A percentile compares a stretch with the other conserved stretches of the same genome.
Conservation (phyloP, 1,284 basidiomycete genomes). For the Puccinia sorghi region DNA sequence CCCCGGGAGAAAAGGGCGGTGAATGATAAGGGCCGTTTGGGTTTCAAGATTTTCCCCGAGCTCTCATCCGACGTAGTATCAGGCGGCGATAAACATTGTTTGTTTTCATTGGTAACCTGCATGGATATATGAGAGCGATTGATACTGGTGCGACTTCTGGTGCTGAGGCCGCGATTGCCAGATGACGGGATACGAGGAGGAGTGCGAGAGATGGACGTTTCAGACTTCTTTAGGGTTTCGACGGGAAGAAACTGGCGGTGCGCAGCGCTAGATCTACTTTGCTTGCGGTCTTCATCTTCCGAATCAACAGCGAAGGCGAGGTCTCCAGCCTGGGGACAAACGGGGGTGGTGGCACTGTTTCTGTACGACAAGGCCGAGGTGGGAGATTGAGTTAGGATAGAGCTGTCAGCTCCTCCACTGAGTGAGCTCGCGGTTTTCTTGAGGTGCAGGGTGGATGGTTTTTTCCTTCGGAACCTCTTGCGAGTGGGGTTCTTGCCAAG, state of each 20-base stretch:
- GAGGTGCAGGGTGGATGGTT: conserved; percentile 32
- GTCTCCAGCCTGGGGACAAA: conserved; percentile 7
- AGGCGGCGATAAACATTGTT: neutral
- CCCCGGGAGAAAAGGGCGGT: conserved; percentile 40
- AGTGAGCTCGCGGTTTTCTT: neutral
- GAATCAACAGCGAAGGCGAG: conserved; percentile 49
- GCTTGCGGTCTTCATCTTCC: conserved; percentile 34
- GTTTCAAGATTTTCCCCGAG: conserved; percentile 6
- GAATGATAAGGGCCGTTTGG: conserved; percentile 44
- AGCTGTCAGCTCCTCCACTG: neutral
- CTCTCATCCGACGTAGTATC: conserved; percentile 10
- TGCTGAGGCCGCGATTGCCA: conserved; percentile 8
- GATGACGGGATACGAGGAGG: conserved; percentile 1
- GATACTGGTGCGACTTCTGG: conserved; percentile 34
- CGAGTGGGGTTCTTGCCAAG: conserved; percentile 2
- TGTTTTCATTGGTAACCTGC: neutral
- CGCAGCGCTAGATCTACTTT: neutral
- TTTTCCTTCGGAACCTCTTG: conserved; percentile 31
- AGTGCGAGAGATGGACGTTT: conserved; percentile 15
- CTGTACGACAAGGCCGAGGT: conserved; percentile 1
- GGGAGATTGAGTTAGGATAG: neutral
- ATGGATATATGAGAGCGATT: conserved; percentile 4
- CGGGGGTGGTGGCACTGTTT: neutral
- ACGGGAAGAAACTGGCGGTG: neutral
- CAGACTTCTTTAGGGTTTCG: neutral